A percentile compares a stretch with the other conserved stretches of the same genome.
Conservation (phyloP, 352 stramenopile species). For the Globisporangium parvum region DNA sequence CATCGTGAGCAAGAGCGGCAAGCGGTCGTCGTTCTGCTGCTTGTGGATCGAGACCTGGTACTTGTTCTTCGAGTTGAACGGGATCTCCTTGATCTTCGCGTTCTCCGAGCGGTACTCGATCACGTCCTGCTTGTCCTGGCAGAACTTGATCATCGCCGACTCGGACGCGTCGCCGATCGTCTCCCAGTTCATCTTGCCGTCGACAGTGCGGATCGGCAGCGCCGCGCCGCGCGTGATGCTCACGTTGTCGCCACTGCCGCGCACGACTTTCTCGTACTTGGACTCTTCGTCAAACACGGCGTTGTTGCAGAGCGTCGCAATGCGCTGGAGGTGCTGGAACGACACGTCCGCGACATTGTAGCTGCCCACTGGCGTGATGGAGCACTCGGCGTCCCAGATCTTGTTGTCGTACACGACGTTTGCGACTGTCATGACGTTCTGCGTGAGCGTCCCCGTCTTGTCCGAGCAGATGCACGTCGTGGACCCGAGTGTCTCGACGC, state of each 20-base stretch:
- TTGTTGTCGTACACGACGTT: slow-evolving; percentile 67
- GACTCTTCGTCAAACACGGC: slow-evolving; percentile 77
- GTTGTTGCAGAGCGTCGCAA: slow-evolving; percentile 89
- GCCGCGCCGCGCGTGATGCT: slow-evolving; percentile 14
- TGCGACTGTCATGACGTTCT: slow-evolving; percentile 94
- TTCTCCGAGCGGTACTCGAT: slow-evolving; percentile 62
- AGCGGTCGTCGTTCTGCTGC: slow-evolving; percentile 64
- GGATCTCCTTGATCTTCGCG: slow-evolving; percentile 75
- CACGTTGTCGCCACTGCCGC: slow-evolving; percentile 10
- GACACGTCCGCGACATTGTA: slow-evolving; percentile 44
- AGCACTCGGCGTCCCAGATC: slow-evolving; percentile 72
- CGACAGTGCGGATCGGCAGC: slow-evolving; percentile 7
- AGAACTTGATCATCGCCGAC: slow-evolving; percentile 86
- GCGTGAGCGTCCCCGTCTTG: slow-evolving; percentile 93
- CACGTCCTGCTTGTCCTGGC: slow-evolving; percentile 64
- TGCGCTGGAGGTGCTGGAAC: slow-evolving; percentile 69
- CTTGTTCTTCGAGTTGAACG: slow-evolving; percentile 87
- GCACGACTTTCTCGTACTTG: slow-evolving; percentile 18
- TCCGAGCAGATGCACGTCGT: slow-evolving; percentile 94
- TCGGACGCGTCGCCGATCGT: slow-evolving; percentile 78
- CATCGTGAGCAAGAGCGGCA: slow-evolving; percentile 80
- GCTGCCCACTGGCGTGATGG: slow-evolving; percentile 56
- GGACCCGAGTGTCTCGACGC: slow-evolving; percentile 90
- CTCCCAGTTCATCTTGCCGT: slow-evolving; percentile 26
- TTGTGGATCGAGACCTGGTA: slow-evolving; percentile 80